Base-by-base conservation (phyloP, 1,139 yeast genomes). In the Trichomonascaceae sp. region DNA sequence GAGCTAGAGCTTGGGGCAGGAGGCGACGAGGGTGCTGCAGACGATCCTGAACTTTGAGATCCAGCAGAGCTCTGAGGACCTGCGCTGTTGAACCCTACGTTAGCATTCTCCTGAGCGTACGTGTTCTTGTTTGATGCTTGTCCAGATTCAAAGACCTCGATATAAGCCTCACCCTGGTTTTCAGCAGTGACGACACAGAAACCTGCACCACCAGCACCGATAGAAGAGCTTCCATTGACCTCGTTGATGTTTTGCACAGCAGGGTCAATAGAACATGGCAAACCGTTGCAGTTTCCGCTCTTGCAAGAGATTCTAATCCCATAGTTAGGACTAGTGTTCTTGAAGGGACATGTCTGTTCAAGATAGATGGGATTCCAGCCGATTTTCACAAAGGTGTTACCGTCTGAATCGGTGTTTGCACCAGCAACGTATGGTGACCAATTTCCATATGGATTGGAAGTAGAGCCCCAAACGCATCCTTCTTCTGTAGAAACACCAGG, bases 381-480 rank as follows among this genome's bases (percentile, higher is more conserved):
- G 66, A 89, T 81, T 73, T 87, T 89, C 61, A 86, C 86, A 69
- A 63, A 88, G 2, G 96, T 87, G 68, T 81, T 80, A 32, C 88
- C 86, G 54, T 66, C 70, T 55, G 69, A 70, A 68, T 87, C 95
- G 73, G 80, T 81, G 74, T 88, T 88, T 61, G 91, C 89, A 60
- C 96, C 96, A 17, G 95, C 95, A 58, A 89, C 95, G 64, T 87
- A 89, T 24, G 96, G 96, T 24, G 96, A 74, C 96, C 96, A 89
- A 78, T 89, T 88, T 57, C 96, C 96, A 60, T 75, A 74, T 19
- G 93, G 84, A 59, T 84, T 75, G 55, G 75, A 73, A 27, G 75
- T 76, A 30, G 84, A 69, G 1, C 96, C 96, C 96, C 96, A 89
- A 58, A 81, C 80, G 71, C 96, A 89, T 38, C 85, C 96, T 50